phyloP scores from a whole-genome alignment of 176 grass and related monocot species.

The Triticum aestivum region IWGSC_CS_RefSeq_v2.1 NC_057812.1:710094482-710094981 shows the following conservation, averaged over 20 bases:
- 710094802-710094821: neutral
- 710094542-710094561: neutral
- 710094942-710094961: too few relatives aligned
- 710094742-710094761: slow-evolving; percentile 22
- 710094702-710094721: slow-evolving; percentile 26
- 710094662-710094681: neutral
- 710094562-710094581: neutral
- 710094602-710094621: slow-evolving; percentile 23
- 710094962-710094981: too few relatives aligned
- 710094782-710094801: neutral
- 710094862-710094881: neutral
- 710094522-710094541: too few relatives aligned
- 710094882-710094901: too few relatives aligned
- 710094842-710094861: neutral
- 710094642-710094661: neutral
- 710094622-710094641: neutral
- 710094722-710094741: neutral
- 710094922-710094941: too few relatives aligned
- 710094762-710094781: neutral
- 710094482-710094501: too few relatives aligned
- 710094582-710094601: neutral
- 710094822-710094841: neutral
- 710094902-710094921: too few relatives aligned
- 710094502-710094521: too few relatives aligned
- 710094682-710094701: slow-evolving; percentile 18